phyloP scores from a whole-genome alignment of 495 filamentous ascomycete genomes.

The Tuber aestivum region DNA sequence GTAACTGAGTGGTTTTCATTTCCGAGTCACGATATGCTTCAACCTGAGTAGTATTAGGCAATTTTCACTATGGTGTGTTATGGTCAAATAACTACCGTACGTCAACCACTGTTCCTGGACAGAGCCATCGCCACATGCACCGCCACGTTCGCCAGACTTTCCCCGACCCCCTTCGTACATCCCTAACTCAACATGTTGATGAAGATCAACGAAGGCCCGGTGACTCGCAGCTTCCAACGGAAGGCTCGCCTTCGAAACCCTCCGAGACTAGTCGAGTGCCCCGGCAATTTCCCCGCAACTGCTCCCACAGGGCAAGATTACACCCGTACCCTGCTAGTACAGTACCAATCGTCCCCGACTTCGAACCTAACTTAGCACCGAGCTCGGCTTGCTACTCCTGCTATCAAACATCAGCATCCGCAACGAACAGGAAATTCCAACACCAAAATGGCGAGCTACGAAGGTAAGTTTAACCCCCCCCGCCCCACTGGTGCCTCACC shows the following conservation, averaged over 20 bases:
- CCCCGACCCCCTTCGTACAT: no score
- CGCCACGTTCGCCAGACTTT: no score
- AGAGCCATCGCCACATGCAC: no score
- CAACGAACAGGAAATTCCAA: background rate
- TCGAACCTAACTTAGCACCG: background rate
- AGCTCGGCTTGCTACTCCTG: background rate
- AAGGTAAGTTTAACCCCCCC: constrained; percentile 45
- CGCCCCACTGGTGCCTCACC: background rate
- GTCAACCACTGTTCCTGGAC: no score
- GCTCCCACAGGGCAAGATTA: background rate
- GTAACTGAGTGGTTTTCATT: no score
- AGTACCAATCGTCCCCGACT: background rate
- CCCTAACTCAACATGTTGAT: background rate
- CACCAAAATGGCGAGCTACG: constrained; percentile 53
- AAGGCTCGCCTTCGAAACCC: background rate
- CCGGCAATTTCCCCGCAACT: background rate
- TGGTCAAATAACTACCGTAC: no score
- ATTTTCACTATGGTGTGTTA: no score
- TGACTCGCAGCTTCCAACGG: background rate
- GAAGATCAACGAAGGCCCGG: background rate
- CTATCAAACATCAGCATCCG: background rate
- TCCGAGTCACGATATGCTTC: no score
- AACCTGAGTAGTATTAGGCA: no score
- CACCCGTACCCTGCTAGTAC: background rate
- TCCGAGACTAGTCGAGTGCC: background rate